Percentiles rank a stretch among this genome's conserved stretches.
phyloP scores from a whole-genome alignment of 1,284 basidiomycete genomes.

The Abortiporus biennis region DNA sequence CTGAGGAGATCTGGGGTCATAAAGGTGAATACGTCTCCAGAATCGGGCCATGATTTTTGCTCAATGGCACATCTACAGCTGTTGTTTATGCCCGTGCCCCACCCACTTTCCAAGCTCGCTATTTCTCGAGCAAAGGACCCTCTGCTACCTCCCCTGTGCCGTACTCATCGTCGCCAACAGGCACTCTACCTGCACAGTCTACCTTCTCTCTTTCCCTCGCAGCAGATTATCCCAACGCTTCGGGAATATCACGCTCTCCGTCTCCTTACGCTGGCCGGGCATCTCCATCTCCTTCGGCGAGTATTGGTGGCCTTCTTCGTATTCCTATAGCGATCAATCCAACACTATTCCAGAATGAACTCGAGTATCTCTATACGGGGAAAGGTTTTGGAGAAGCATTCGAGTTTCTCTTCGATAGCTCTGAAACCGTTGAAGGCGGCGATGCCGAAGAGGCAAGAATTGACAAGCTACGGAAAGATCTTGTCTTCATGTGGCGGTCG shows the following conservation, averaged over 20 bases:
- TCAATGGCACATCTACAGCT: slow-evolving; percentile 38
- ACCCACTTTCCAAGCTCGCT: slow-evolving; percentile 77
- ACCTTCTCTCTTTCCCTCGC: slow-evolving; percentile 52
- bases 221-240: slow-evolving; percentile 32
- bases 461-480: slow-evolving; percentile 85
- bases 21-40: slow-evolving; percentile 55
- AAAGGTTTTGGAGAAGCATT: slow-evolving; percentile 84
- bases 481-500: slow-evolving; percentile 95
- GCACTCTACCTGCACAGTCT: slow-evolving; percentile 50
- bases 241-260: slow-evolving; percentile 47
- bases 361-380: slow-evolving; percentile 89
- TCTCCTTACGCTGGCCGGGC: slow-evolving; percentile 51
- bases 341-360: slow-evolving; percentile 75
- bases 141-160: slow-evolving; percentile 49
- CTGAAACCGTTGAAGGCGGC: slow-evolving; percentile 43
- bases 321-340: slow-evolving; percentile 68
- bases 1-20: slow-evolving; percentile 79
- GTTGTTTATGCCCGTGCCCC: slow-evolving; percentile 93
- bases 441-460: slow-evolving; percentile 66
- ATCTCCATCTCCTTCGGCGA: slow-evolving; percentile 40
- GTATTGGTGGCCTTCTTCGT: slow-evolving; percentile 37
- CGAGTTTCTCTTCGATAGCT: slow-evolving; percentile 81
- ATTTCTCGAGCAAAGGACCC: slow-evolving; percentile 69
- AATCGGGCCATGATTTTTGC: neutral
- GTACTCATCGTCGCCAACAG: slow-evolving; percentile 47